Conservation (phyloP, 2,329 filamentous ascomycete genomes). For the Apiospora arundinis region DNA sequence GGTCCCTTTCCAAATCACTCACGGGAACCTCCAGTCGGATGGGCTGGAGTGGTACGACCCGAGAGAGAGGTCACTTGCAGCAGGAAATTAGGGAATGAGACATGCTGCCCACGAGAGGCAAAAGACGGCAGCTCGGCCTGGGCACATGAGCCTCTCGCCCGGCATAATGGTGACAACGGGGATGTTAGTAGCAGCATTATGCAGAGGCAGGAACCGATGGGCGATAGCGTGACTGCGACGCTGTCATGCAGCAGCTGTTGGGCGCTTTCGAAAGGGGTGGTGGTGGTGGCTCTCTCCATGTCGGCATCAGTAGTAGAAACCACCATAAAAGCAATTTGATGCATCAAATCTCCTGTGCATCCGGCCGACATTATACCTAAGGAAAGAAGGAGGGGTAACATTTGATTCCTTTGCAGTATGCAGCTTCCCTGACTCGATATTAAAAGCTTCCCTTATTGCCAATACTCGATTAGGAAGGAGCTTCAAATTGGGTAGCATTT, state of each 20-base stretch:
- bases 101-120: not conserved
- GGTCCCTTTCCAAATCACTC: not conserved
- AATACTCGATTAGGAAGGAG: slow-evolving; percentile 15
- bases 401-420: not conserved
- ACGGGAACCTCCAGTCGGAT: slow-evolving; percentile 8
- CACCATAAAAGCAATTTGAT: not conserved
- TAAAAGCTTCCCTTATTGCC: not conserved
- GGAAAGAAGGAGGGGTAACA: not conserved
- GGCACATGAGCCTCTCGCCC: not conserved
- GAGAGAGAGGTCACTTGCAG: not conserved
- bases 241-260: not conserved
- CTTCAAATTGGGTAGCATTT: not conserved
- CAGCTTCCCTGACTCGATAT: slow-evolving; percentile 16
- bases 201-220: slow-evolving; percentile 6
- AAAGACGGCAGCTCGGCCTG: not conserved
- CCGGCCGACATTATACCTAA: not conserved
- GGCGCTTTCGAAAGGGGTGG: not conserved
- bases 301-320: not conserved
- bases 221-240: slow-evolving; percentile 9
- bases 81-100: slow-evolving; percentile 10
- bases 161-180: not conserved
- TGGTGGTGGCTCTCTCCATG: not conserved
- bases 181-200: not conserved
- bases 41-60: not conserved
- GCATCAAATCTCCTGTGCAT: not conserved